Evolutionary conservation across 2,329 filamentous ascomycete species (phyloP).

Genomic region (Fusarium goolgardi): DNA sequence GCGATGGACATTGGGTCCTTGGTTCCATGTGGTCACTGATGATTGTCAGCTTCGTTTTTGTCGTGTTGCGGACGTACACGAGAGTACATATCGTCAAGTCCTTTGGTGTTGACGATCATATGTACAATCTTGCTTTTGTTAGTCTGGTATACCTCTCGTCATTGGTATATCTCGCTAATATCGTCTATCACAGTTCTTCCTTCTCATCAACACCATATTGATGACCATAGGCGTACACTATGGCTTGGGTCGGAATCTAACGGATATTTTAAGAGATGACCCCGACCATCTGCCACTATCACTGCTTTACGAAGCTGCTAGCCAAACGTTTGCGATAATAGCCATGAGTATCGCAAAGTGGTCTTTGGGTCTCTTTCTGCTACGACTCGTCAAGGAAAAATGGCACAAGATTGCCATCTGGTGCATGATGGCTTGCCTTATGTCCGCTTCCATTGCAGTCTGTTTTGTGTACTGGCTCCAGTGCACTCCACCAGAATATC

Average conservation of each 20-base stretch:
- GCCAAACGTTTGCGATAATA: constrained; percentile 53
- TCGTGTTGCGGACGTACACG: constrained; percentile 53
- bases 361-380: constrained; percentile 55
- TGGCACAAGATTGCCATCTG: constrained; percentile 55
- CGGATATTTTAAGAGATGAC: constrained; percentile 39
- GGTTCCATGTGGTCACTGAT: constrained; percentile 48
- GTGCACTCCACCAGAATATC: constrained; percentile 37
- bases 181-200: constrained; percentile 25
- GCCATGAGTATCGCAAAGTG: constrained; percentile 55
- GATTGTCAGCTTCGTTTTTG: constrained; percentile 46
- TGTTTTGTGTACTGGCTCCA: constrained; percentile 36
- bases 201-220: constrained; percentile 51
- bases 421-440: constrained; percentile 44
- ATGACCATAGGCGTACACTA: constrained; percentile 47
- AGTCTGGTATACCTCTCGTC: background rate
- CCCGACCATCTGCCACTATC: constrained; percentile 41
- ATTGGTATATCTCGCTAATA: background rate
- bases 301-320: constrained; percentile 49
- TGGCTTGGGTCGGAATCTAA: constrained; percentile 52
- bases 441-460: constrained; percentile 32
- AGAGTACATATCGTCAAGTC: constrained; percentile 48
- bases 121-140: constrained; percentile 47
- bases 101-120: constrained; percentile 52
- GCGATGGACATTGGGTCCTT: constrained; percentile 37
- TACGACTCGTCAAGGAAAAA: constrained; percentile 50